These are phyloP conservation scores for Myriosclerotinia curreyana DNA, from an alignment of 2,329 filamentous ascomycete species.

Conservation along the genomic window DNA sequence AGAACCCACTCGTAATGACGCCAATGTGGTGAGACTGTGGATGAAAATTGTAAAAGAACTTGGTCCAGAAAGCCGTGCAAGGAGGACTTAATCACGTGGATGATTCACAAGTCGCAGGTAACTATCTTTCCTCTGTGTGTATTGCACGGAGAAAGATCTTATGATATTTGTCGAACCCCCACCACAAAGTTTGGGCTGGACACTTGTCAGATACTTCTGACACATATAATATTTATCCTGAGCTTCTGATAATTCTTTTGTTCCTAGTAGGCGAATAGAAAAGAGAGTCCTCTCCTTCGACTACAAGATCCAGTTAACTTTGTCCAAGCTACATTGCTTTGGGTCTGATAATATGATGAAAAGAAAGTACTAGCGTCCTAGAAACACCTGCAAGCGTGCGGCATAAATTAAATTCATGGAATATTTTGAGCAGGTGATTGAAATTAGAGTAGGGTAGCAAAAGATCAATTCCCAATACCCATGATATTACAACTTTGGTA, in stretches of 20 bases:
- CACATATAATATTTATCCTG: neutral
- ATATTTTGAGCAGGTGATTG: neutral
- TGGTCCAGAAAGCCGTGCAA: neutral
- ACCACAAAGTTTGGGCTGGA: neutral
- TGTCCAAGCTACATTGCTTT: neutral
- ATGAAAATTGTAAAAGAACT: neutral
- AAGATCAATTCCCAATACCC: neutral
- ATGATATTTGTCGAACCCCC: neutral
- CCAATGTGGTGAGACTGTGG: neutral
- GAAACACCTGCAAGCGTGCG: neutral
- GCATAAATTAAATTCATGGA: neutral
- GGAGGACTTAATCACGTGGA: neutral
- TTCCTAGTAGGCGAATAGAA: neutral
- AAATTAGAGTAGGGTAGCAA: neutral
- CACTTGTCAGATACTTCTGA: conserved; percentile 10
- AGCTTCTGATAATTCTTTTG: conserved; percentile 4
- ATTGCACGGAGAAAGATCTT: conserved; percentile 3
- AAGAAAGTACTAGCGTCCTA: neutral
- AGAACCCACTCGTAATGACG: too few relatives aligned
- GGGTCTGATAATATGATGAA: neutral
- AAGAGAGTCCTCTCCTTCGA: neutral
- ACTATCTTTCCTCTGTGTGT: neutral
- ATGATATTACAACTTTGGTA: neutral
- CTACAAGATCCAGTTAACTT: neutral
- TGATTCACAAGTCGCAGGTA: conserved; percentile 6